phyloP scores from a whole-genome alignment of 371 early-diverging fungal genomes.

The Homolaphlyctis polyrhiza region DNA sequence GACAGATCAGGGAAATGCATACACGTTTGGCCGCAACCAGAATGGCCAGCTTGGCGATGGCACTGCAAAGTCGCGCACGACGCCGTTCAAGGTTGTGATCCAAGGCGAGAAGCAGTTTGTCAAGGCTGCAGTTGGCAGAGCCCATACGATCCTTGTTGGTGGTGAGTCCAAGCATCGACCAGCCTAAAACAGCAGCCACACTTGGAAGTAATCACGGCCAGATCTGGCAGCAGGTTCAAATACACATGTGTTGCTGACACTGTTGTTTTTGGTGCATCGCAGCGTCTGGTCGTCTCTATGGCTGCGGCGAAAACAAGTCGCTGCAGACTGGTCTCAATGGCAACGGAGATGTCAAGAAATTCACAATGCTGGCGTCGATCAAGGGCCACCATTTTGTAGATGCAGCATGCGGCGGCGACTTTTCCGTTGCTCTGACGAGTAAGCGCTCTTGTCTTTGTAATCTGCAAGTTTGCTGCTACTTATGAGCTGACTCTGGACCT shows the following conservation, averaged over 20 bases:
- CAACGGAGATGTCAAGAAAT: slow-evolving; percentile 2
- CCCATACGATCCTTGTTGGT: slow-evolving; percentile 3
- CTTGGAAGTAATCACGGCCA: too few relatives aligned
- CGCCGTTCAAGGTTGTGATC: slow-evolving; percentile 3
- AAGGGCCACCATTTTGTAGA: neutral
- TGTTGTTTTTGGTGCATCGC: too few relatives aligned
- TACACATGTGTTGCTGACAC: too few relatives aligned
- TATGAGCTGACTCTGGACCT: neutral
- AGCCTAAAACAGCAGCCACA: too few relatives aligned
- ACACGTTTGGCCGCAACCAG: slow-evolving; percentile 14
- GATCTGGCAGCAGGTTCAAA: too few relatives aligned
- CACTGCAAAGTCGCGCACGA: neutral
- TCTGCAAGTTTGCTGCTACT: neutral
- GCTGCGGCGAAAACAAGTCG: slow-evolving; percentile 7
- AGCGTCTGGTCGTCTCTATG: slow-evolving; percentile 8
- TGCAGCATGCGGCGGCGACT: slow-evolving; percentile 7
- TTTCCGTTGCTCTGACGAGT: slow-evolving; percentile 5
- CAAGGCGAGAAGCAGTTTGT: slow-evolving; percentile 4
- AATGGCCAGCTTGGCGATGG: slow-evolving; percentile 14
- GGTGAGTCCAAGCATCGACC: too few relatives aligned
- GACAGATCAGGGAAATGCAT: slow-evolving; percentile 6
- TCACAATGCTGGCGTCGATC: neutral
- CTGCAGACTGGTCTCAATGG: neutral
- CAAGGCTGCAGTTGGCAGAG: slow-evolving; percentile 7
- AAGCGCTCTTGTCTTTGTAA: too few relatives aligned